These are phyloP conservation scores for Saccharomyces hybrid DNA, from an alignment of 1,139 yeast species.

Conservation along the genomic window DNA sequence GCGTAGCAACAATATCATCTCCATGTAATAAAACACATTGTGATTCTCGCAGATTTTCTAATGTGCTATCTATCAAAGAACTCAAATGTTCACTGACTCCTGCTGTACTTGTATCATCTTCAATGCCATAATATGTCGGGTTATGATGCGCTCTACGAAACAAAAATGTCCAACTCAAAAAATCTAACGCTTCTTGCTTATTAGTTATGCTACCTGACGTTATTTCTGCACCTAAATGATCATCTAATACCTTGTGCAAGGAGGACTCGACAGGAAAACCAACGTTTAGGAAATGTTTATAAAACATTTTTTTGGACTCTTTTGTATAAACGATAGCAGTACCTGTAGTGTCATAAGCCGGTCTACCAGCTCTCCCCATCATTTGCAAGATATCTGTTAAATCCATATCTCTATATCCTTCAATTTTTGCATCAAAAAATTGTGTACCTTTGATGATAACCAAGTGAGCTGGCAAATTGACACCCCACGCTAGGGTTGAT, in stretches of 20 bases:
- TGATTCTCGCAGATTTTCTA: conserved; percentile 62
- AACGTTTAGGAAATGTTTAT: conserved; percentile 86
- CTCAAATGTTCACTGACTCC: conserved; percentile 71
- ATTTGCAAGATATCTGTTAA: conserved; percentile 68
- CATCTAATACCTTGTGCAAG: conserved; percentile 82
- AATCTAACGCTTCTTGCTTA: conserved; percentile 86
- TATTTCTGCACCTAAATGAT: conserved; percentile 95
- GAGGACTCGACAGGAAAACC: conserved; percentile 98
- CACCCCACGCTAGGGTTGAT: conserved; percentile 76
- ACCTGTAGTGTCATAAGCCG: conserved; percentile 93
- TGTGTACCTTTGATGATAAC: conserved; percentile 54
- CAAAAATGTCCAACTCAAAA: conserved; percentile 89
- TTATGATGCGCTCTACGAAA: conserved; percentile 91
- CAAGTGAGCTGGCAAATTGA: conserved; percentile 54
- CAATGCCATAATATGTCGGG: conserved; percentile 86
- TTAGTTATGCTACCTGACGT: conserved; percentile 77
- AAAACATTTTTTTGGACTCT: conserved; percentile 84
- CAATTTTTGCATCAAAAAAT: conserved; percentile 38
- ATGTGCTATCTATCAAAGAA: conserved; percentile 59
- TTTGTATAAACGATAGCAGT: conserved; percentile 91
- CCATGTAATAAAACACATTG: conserved; percentile 56
- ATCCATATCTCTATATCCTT: conserved; percentile 53
- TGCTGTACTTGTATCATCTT: conserved; percentile 53
- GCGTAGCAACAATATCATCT: conserved; percentile 53
- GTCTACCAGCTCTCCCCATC: conserved; percentile 84